Base-by-base conservation (phyloP, 352 stramenopile species). In the Globisporangium spiculum region DNA sequence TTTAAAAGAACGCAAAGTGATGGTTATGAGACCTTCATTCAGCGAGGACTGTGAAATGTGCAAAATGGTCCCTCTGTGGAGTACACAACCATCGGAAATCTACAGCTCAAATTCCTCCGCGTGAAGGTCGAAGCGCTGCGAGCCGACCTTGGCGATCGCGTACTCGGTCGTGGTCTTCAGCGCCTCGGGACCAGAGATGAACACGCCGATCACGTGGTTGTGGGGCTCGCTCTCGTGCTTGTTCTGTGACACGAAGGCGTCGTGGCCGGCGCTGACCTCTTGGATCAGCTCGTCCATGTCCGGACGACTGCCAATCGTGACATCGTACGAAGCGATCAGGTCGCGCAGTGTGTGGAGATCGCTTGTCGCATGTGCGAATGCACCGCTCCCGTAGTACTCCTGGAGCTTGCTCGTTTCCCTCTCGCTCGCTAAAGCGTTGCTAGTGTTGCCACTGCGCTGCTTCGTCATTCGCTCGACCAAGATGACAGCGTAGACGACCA, bases 281-380 rank as follows among this genome's bases (percentile, higher is more conserved):
- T 55, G 24, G 34, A 88, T 65, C 26, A 84, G 60, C 7, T 71
- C 18, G 4, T 36, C 41, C 68, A 83, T 81, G 53, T 84, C 73
- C 3, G 76, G 76, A 10, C 78, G 72, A 5, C 50, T 52, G 4
- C 76, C 76, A 30, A 75, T 61, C 1, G 32, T 44, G n/a, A 86
- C 69, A 20, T 71, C 34, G 41, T 75, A 73, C 22, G 71, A 38
- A 5, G 65, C 60, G 20, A 81, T 36, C 38, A 84, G 65, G 32
- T 85, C 76, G 14, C 71, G 59, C 2, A 78, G 46, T 0, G 70
- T 79, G 41, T 46, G 61, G 1, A 81, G 22, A n/a, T 79, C 71
- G 30, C 41, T 34, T 2, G 2, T 20, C 1, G 9, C 41, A 4
- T 52, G 56, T 10, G 30, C 30, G 20, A 54, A 38, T 26, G 27